Base-by-base conservation (phyloP, 352 stramenopile species). In the Phytophthora vignae region DNA sequence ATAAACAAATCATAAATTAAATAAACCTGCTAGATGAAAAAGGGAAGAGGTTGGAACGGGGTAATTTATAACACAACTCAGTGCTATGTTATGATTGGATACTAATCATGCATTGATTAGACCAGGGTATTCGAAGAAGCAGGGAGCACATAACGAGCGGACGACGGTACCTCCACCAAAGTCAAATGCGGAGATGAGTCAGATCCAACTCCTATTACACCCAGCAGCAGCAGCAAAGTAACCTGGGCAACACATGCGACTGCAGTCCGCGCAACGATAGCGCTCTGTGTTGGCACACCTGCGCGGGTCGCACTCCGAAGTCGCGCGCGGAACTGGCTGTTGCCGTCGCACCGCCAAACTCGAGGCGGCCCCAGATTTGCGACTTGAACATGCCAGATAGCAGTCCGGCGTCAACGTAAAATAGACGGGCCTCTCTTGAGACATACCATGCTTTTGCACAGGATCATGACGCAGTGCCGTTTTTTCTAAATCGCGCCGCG, bases 301-400 rank as follows among this genome's bases (percentile, higher is more conserved):
- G 42, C 15, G 14, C 17, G 15, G 12, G 46, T 50, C 44, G 19
- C 33, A 50, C 25, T 17, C 48, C 19, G 55, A 60, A 67, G 58
- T 60, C 36, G 21, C 27, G 25, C 25, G 38, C 22, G 42, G 50
- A 74, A 74, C 67, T 74, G 67, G 67, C 60, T 64, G 67, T 74
- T 56, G 44, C 42, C 69, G 67, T 74, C 67, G 55, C 60, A 74
- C 60, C 60, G 53, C 60, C 29, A 64, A 69, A 65, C 27, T 49
- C n/a, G 55, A 14, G 5, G 29, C 15, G 19, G 27, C 22, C 17
- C 38, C 56, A 50, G 58, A 69, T 69, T 69, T 73, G 60, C 52
- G 40, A 73, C 53, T 74, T 74, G 67, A 74, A 74, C 60, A 74
- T 74, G 33, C 27, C 12, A 7, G 49, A 63, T 48, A 2, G 12